Percentiles rank a stretch among this genome's conserved stretches.
These are phyloP conservation scores for Hericium erinaceus DNA, from an alignment of 768 basidiomycete genomes.

Conservation along the genomic window DNA sequence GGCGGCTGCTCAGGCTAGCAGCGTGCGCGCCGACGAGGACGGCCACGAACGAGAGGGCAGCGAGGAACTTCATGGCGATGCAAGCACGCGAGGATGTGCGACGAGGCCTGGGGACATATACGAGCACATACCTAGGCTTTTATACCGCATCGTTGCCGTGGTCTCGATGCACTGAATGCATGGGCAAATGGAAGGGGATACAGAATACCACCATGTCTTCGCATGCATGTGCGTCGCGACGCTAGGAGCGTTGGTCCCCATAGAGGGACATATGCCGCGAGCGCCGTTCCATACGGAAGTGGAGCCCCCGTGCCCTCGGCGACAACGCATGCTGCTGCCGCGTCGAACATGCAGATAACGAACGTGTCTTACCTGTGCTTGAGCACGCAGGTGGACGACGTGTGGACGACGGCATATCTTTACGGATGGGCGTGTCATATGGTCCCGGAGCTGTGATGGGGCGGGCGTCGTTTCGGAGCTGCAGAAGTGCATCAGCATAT, in stretches of 20 bases:
- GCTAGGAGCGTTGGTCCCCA: too few species aligned
- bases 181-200: not conserved
- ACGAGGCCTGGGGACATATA: not conserved
- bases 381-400: not conserved
- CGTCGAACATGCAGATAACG: not conserved
- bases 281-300: not conserved
- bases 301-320: not conserved
- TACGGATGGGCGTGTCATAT: not conserved
- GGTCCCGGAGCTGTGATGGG: not conserved
- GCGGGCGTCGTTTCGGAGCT: not conserved
- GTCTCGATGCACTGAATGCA: not conserved
- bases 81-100: not conserved
- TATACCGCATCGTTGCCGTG: not conserved
- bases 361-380: not conserved
- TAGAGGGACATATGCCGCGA: not conserved
- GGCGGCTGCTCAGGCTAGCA: slow-evolving; percentile 7
- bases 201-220: not conserved
- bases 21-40: not conserved
- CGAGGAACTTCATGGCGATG: not conserved
- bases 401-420: too few species aligned
- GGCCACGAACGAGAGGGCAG: not conserved
- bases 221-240: not conserved
- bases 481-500: not conserved
- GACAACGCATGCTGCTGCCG: not conserved
- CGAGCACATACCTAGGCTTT: not conserved